These are phyloP conservation scores for Anthracocystis panici-leucophaei DNA, from an alignment of 1,284 basidiomycete species.

Conservation along the genomic window DNA sequence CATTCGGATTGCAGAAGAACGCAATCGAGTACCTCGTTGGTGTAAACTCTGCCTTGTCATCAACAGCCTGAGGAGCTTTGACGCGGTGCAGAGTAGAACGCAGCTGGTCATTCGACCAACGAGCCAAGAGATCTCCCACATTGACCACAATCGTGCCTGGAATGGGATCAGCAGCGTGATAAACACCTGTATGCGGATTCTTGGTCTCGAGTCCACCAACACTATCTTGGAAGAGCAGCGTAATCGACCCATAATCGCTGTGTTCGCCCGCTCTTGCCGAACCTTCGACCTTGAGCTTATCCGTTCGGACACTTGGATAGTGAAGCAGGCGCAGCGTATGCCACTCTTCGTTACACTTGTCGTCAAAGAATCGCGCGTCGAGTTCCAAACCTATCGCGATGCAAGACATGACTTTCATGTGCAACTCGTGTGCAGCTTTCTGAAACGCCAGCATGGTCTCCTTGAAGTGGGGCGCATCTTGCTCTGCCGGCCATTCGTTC, in stretches of 20 bases:
- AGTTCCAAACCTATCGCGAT: constrained; percentile 80
- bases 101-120: constrained; percentile 29
- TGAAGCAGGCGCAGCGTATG: constrained; percentile 31
- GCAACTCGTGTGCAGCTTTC: constrained; percentile 77
- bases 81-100: constrained; percentile 23
- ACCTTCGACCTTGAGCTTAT: constrained; percentile 28
- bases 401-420: constrained; percentile 80
- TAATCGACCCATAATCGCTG: constrained; percentile 35
- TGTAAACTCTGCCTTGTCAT: constrained; percentile 71
- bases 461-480: constrained; percentile 77
- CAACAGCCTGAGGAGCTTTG: constrained; percentile 25
- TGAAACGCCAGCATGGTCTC: constrained; percentile 80
- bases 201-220: constrained; percentile 29
- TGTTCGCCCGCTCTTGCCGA: constrained; percentile 27
- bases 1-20: constrained; percentile 88
- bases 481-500: constrained; percentile 82
- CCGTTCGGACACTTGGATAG: constrained; percentile 21
- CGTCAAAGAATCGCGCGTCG: constrained; percentile 15
- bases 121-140: constrained; percentile 26
- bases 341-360: constrained; percentile 30
- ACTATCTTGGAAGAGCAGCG: constrained; percentile 27
- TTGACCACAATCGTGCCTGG: constrained; percentile 29
- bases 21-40: constrained; percentile 82
- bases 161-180: constrained; percentile 28
- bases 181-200: constrained; percentile 28